phyloP scores from a whole-genome alignment of 1,284 basidiomycete species.

The Coniferiporia sulphurascens region DNA sequence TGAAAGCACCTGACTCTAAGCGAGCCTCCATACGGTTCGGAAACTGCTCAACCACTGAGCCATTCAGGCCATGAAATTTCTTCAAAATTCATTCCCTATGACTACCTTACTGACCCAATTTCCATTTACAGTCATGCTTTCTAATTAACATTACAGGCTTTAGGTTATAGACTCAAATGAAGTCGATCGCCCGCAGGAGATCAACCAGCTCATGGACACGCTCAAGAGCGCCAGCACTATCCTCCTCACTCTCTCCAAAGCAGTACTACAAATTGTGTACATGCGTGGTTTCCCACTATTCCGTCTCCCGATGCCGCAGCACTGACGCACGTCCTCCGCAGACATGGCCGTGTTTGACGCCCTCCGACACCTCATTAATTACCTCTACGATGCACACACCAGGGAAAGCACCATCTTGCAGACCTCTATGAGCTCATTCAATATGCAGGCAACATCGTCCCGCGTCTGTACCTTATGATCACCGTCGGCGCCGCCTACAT shows the following conservation, averaged over 20 bases:
- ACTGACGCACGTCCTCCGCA: conserved; percentile 30
- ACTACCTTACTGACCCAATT: no score
- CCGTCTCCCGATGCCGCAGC: no score
- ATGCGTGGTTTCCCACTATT: no score
- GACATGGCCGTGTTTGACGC: conserved; percentile 98
- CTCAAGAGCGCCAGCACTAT: no score
- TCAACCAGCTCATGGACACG: conserved; percentile 95
- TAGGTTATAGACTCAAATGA: conserved; percentile 93
- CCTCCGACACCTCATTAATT: conserved; percentile 41
- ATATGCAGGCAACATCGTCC: conserved; percentile 93
- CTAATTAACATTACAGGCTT: conserved; percentile 27
- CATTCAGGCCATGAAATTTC: no score
- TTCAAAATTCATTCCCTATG: no score
- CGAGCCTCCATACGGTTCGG: no score
- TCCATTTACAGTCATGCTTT: no score
- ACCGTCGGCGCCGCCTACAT: conserved; percentile 55
- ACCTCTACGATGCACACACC: conserved; percentile 90
- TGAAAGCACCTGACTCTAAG: no score
- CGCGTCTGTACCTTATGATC: conserved; percentile 95
- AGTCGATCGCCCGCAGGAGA: conserved; percentile 56
- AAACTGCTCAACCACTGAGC: no score
- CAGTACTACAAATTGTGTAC: no score
- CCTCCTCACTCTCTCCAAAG: no score
- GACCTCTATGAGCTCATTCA: conserved; percentile 97
- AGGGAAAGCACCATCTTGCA: conserved; percentile 87